Base-by-base conservation (phyloP, 495 filamentous ascomycete genomes). In the Staphylotrichum tortipilum region DNA sequence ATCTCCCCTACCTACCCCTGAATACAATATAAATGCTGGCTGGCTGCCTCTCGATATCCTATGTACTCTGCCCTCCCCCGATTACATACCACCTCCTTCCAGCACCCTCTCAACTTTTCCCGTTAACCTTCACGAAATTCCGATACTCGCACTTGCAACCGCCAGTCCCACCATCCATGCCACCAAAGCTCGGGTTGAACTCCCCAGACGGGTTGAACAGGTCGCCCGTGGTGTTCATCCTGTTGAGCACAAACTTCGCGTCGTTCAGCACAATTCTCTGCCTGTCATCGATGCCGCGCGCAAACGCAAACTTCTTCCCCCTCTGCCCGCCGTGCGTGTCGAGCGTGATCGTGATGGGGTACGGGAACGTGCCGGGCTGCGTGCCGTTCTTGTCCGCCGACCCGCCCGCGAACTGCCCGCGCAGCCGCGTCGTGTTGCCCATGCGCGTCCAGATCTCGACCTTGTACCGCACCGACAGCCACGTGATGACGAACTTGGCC, bases 371-470 rank as follows among this genome's bases (percentile, higher is more conserved):
- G 3, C 86, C 86, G 0, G 87, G 86, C 19, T 71, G 74, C 10
- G 58, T 60, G 40, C 49, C 24, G 39, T 63, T 52, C 41, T 44
- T 45, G 34, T 58, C 52, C 17, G 15, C 22, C n/a, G 42, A 11
- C 6, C 21, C 38, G 14, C 44, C 47, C 55, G 30, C 31, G 11
- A 3, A 7, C 15, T 28, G 37, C 6, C 46, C 36, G 17, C 52
- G 51, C 1, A 85, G 63, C 15, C 71, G 63, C 6, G 69, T 60
- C 29, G 68, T 68, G 38, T 69, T 72, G 10, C 67, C 66, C 59
- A 62, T 65, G 4, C 76, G 72, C 6, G 91, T 98, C 89, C 89
- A 98, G 46, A 96, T 94, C 59, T 89, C 82, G 5, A 97, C 86
- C 8, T 88, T 79, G 66, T 94, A 88, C 9, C 91, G 80, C 3